A percentile compares a stretch with the other conserved stretches of the same genome.
phyloP scores from a whole-genome alignment of 257 asterid genomes.

The Solanum etuberosum region DNA sequence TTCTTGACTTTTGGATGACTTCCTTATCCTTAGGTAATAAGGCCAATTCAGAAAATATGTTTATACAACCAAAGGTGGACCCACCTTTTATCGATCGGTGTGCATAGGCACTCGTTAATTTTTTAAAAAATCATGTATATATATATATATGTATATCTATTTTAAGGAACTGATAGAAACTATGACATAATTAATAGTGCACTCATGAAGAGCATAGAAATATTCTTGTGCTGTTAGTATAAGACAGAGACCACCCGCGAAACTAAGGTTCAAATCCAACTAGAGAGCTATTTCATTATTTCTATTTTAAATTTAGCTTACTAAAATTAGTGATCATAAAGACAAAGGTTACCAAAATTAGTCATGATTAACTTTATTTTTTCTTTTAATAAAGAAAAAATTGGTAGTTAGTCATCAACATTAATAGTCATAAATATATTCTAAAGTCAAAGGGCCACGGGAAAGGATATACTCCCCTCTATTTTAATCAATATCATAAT shows the following conservation, averaged over 20 bases:
- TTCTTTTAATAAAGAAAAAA: background rate
- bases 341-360: background rate
- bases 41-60: background rate
- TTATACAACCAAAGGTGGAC: background rate
- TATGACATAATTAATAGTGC: background rate
- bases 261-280: background rate
- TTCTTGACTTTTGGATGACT: background rate
- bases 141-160: no score
- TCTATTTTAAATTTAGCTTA: no score
- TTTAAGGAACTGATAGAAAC: no score
- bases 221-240: no score
- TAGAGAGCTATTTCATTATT: no score
- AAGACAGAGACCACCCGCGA: rapidly evolving
- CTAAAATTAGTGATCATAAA: background rate
- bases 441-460: background rate
- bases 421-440: no score
- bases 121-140: no score
- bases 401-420: background rate
- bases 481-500: no score
- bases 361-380: background rate
- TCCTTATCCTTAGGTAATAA: background rate
- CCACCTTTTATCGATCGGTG: no score
- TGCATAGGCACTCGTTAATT: rapidly evolving
- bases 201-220: rapidly evolving
- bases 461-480: background rate